A percentile compares a stretch with the other conserved stretches of the same genome.
Conservation (phyloP, 169 alveolate genomes). For the Plasmodium adleri region DNA sequence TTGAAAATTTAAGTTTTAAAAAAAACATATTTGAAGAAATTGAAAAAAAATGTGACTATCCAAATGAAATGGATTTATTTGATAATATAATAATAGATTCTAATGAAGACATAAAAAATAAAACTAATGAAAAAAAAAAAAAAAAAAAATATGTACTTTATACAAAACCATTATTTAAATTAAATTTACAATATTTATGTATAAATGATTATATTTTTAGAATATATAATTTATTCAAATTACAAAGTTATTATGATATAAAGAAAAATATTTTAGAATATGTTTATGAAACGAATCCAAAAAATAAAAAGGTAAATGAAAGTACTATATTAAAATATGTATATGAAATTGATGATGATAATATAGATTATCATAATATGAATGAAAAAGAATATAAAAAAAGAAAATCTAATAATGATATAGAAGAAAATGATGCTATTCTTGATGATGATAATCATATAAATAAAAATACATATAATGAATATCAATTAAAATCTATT, state of each 20-base stretch:
- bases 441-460: background rate
- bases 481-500: constrained; percentile 70
- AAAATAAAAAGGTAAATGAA: constrained; percentile 64
- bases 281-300: constrained; percentile 86
- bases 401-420: constrained; percentile 13
- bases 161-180: constrained; percentile 89
- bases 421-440: constrained; percentile 4
- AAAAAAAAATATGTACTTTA: constrained; percentile 52
- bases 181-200: constrained; percentile 92
- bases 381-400: constrained; percentile 1
- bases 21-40: constrained; percentile 68
- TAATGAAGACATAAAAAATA: constrained; percentile 46
- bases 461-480: constrained; percentile 18
- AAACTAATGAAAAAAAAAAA: background rate
- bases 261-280: constrained; percentile 90
- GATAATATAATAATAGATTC: constrained; percentile 65
- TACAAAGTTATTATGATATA: constrained; percentile 92
- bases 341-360: constrained; percentile 49
- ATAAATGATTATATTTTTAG: constrained; percentile 92
- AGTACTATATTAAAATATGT: constrained; percentile 53
- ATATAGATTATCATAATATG: background rate
- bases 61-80: constrained; percentile 70
- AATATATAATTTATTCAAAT: constrained; percentile 90
- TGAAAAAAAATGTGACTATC: constrained; percentile 73
- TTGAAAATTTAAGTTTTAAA: constrained; percentile 67